Evolutionary conservation across 2,329 filamentous ascomycete genomes (phyloP).

Genomic region (Sporothrix pallida): DNA sequence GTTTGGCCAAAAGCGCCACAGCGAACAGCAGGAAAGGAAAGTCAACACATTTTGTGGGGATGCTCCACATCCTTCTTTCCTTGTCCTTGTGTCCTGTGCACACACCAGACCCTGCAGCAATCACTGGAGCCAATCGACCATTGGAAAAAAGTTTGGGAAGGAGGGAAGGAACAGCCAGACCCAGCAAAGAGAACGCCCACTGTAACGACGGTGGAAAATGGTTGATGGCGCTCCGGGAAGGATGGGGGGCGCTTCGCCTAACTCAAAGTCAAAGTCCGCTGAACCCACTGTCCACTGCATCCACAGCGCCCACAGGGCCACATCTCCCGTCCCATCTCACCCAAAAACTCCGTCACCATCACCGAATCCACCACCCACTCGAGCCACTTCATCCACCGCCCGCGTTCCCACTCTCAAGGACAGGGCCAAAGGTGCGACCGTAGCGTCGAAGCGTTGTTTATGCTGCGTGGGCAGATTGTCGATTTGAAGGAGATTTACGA

Average conservation of each 20-base stretch:
- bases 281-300: not conserved
- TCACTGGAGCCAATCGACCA: slow-evolving; percentile 11
- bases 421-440: not conserved
- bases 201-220: slow-evolving; percentile 11
- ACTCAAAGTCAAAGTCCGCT: not conserved
- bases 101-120: not conserved
- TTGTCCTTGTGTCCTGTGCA: not conserved
- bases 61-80: not conserved
- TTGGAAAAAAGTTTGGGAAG: not conserved
- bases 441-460: not conserved
- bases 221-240: slow-evolving; percentile 8
- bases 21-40: no score
- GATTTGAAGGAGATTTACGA: no score
- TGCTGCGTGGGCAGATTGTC: no score
- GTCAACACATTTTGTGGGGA: slow-evolving; percentile 9
- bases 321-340: not conserved
- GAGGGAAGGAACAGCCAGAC: not conserved
- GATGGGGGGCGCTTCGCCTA: not conserved
- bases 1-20: slow-evolving; percentile 23
- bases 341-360: not conserved
- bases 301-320: no score
- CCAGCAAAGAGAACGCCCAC: not conserved
- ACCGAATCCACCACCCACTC: no score
- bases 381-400: not conserved
- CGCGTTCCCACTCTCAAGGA: not conserved